phyloP scores from a whole-genome alignment of 371 early-diverging fungal genomes.

The Circinella minor region DNA sequence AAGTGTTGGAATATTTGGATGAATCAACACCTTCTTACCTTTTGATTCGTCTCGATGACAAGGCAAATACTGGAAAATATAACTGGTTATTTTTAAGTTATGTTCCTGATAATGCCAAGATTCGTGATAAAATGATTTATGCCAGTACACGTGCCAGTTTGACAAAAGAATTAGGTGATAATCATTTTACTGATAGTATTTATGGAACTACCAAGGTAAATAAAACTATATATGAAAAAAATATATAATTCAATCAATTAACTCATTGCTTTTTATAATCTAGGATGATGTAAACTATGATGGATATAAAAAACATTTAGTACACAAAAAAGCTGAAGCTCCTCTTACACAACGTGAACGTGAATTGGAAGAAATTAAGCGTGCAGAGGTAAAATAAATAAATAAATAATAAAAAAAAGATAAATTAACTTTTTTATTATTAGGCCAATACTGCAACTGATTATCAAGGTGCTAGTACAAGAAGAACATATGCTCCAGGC shows the following conservation, averaged over 20 bases:
- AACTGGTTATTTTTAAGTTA: conserved; percentile 81
- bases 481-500: conserved; percentile 70
- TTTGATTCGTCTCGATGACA: conserved; percentile 68
- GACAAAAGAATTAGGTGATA: conserved; percentile 78
- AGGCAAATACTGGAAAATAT: conserved; percentile 44
- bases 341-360: conserved; percentile 85
- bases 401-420: background rate
- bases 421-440: background rate
- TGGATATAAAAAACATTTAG: conserved; percentile 77
- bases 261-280: too few species aligned
- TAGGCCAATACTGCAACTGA: conserved; percentile 54
- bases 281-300: conserved; percentile 69
- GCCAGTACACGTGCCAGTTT: conserved; percentile 81
- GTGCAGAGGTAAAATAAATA: conserved; percentile 56
- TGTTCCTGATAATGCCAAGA: conserved; percentile 80
- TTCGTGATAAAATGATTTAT: conserved; percentile 91
- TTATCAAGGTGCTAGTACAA: conserved; percentile 56
- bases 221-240: background rate
- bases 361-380: conserved; percentile 71
- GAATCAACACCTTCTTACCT: conserved; percentile 70
- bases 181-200: conserved; percentile 77
- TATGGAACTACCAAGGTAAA: conserved; percentile 73
- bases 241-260: too few species aligned
- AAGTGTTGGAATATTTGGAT: conserved; percentile 54
- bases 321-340: conserved; percentile 73